Base-by-base conservation (phyloP, 495 filamentous ascomycete species). In the Penicillium cataractarum region DNA sequence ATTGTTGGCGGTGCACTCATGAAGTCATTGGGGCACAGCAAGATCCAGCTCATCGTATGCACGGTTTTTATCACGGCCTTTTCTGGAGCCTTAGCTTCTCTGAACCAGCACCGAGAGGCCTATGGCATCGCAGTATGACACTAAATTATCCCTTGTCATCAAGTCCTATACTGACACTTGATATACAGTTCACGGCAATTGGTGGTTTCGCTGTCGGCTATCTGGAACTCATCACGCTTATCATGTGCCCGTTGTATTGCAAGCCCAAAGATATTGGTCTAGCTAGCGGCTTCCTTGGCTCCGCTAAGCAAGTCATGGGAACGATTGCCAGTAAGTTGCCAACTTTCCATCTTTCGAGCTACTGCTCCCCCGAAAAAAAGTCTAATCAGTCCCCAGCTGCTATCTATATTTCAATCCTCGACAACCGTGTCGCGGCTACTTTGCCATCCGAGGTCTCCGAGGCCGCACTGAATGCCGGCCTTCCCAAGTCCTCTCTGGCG, bases 381-480 rank as follows among this genome's bases (percentile, higher is more conserved):
- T 48, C 37, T 46, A 15, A 50, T 37, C 55, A 51, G 29, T 53
- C 37, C 21, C 3, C 64, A 64, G 67, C 71, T 35, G 67, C 80
- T 13, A 77, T 86, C 61, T 84, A 83, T 66, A 75, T 77, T 63
- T 75, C 75, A 26, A 80, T 84, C 51, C 72, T 82, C 10, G 67
- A 65, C 13, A 82, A 79, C 68, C 76, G 77, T 29, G 63, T 82
- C 17, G 64, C 71, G 37, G 53, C 52, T 7, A 75, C 74, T 50
- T 59, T 82, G 0, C 78, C 80, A n/a, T 46, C 65, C 4, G 75
- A 76, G 56, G 73, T 83, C 26, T 64, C 73, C 4, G 69, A 73
- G 7, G 81, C 76, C 13, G 80, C 76, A 0, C 39, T 77, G 0
- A 62, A 66, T 12, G 78, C 80, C 19, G 82, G 83, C 12, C 72